Percentiles rank a stretch among this genome's conserved stretches.
Conservation (phyloP, 345 rosid genomes). For the Lumnitzera racemosa region DNA sequence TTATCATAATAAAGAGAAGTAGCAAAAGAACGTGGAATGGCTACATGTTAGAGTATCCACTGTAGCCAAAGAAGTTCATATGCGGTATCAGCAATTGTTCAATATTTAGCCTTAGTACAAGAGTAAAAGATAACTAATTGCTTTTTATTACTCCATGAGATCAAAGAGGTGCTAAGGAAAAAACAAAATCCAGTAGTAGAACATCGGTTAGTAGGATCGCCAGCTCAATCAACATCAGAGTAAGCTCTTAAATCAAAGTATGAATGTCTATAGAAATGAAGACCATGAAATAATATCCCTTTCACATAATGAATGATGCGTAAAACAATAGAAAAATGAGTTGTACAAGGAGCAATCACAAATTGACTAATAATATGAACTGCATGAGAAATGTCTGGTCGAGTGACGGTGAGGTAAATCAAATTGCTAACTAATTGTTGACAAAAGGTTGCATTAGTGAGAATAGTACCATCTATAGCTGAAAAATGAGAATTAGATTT, state of each 20-base stretch:
- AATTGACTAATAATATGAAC: background rate
- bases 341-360: background rate
- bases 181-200: no score
- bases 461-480: background rate
- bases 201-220: no score
- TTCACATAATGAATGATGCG: no score
- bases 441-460: background rate
- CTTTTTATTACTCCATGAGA: background rate
- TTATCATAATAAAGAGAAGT: background rate
- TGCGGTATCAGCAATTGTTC: background rate
- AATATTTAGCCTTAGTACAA: background rate
- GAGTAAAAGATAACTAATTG: background rate
- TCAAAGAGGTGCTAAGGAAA: background rate
- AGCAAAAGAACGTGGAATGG: background rate
- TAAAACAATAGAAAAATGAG: no score
- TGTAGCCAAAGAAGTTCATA: background rate
- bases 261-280: no score
- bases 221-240: no score
- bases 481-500: no score
- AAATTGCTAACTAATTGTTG: slow-evolving; percentile 1
- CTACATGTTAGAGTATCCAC: background rate
- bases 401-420: slow-evolving; percentile 1
- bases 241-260: no score
- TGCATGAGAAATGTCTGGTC: background rate
- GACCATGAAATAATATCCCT: no score